Conservation (phyloP, 1,284 basidiomycete genomes). For the Naganishia albida region DNA sequence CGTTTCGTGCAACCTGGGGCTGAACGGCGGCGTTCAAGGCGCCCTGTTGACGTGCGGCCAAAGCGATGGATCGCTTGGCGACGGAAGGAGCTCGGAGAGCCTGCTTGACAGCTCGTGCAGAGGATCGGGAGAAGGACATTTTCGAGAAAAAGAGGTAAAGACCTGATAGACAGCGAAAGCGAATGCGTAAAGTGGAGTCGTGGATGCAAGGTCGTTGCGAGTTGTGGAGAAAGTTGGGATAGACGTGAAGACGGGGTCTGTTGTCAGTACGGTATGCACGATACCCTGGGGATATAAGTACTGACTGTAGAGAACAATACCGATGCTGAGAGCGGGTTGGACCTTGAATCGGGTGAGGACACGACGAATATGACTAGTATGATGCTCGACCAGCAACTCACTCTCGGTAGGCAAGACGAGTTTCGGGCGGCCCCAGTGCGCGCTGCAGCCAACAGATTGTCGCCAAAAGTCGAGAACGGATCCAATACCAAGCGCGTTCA, state of each 20-base stretch:
- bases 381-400: too few species aligned
- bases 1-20: slow-evolving; percentile 43
- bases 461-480: neutral
- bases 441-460: slow-evolving; percentile 12
- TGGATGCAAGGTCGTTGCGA: slow-evolving; percentile 1
- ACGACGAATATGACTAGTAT: neutral
- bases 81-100: slow-evolving; percentile 55
- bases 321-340: slow-evolving; percentile 7
- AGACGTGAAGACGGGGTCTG: slow-evolving; percentile 2
- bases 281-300: slow-evolving; percentile 5
- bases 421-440: slow-evolving; percentile 10
- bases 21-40: slow-evolving; percentile 44
- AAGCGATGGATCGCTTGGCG: slow-evolving; percentile 66
- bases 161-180: slow-evolving; percentile 17
- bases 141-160: slow-evolving; percentile 7
- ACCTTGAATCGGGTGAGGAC: slow-evolving; percentile 10
- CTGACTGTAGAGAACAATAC: neutral
- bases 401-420: too few species aligned
- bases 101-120: slow-evolving; percentile 57
- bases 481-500: neutral
- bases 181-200: slow-evolving; percentile 9
- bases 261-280: neutral
- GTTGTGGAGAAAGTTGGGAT: neutral
- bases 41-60: slow-evolving; percentile 63
- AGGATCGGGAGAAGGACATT: slow-evolving; percentile 60